Conservation (phyloP, 305 asterid species). For the Solanum hybrid region DNA sequence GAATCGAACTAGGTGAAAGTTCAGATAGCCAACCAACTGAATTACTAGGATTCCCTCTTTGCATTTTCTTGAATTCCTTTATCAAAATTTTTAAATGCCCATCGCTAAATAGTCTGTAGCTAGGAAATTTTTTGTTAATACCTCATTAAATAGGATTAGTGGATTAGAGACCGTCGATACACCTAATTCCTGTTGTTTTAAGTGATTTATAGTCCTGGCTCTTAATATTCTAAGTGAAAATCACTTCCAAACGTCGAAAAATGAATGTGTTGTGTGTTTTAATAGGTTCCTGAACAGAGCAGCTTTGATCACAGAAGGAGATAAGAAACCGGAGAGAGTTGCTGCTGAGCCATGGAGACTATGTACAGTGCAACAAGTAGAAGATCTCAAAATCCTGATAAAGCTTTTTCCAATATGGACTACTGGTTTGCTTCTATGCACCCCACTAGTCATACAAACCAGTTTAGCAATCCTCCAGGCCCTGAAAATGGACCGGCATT, state of each 20-base stretch:
- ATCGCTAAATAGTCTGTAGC: background rate
- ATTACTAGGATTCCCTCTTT: background rate
- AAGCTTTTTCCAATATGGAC: conserved; percentile 56
- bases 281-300: conserved; percentile 64
- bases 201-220: background rate
- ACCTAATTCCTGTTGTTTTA: background rate
- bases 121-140: background rate
- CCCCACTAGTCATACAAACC: conserved; percentile 27
- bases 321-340: conserved; percentile 15
- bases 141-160: background rate
- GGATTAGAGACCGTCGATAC: background rate
- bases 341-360: conserved; percentile 29
- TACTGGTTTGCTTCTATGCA: conserved; percentile 20
- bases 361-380: conserved; percentile 55
- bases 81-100: background rate
- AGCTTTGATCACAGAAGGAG: conserved; percentile 44
- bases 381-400: conserved; percentile 50
- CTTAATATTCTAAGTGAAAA: too few species aligned
- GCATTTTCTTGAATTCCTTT: background rate
- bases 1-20: background rate
- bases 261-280: background rate
- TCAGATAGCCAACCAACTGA: background rate
- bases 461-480: conserved; percentile 34
- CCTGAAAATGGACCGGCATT: conserved; percentile 49
- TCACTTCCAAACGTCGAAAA: background rate